These are phyloP conservation scores for Xylaria sp. DNA, from an alignment of 2,329 filamentous ascomycete genomes.

Conservation along the genomic window DNA sequence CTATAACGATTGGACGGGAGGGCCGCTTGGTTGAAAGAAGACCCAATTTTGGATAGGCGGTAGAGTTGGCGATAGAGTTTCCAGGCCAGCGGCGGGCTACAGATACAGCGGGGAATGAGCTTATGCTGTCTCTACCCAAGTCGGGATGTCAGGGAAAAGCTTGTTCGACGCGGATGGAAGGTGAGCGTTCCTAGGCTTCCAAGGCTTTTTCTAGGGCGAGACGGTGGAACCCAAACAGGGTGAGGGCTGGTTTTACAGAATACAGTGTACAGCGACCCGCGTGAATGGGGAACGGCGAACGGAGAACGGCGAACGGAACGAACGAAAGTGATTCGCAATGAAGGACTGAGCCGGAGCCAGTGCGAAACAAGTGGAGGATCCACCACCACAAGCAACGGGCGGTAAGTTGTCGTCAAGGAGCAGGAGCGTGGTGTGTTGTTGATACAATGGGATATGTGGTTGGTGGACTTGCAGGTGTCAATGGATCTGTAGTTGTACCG, in stretches of 20 bases:
- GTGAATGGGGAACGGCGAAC: conserved; percentile 23
- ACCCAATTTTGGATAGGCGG: neutral
- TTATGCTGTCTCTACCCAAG: conserved; percentile 13
- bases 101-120: conserved; percentile 10
- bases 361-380: conserved; percentile 7
- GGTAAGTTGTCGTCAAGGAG: neutral
- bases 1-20: conserved; percentile 3
- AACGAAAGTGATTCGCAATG: conserved; percentile 17
- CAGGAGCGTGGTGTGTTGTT: neutral
- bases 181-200: conserved; percentile 9
- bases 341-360: conserved; percentile 20
- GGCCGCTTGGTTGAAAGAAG: conserved; percentile 6
- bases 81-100: conserved; percentile 6
- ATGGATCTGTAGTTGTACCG: conserved; percentile 10
- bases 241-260: conserved; percentile 18
- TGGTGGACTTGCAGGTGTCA: neutral
- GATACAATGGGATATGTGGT: neutral
- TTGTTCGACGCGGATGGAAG: conserved; percentile 8
- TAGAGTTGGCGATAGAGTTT: conserved; percentile 3
- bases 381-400: conserved; percentile 19
- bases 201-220: conserved; percentile 20
- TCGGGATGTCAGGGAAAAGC: conserved; percentile 10
- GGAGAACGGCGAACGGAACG: conserved; percentile 20
- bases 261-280: conserved; percentile 19
- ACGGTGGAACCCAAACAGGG: conserved; percentile 22